phyloP scores from a whole-genome alignment of 805 yeast genomes.

The Clavispora asparagi region DNA sequence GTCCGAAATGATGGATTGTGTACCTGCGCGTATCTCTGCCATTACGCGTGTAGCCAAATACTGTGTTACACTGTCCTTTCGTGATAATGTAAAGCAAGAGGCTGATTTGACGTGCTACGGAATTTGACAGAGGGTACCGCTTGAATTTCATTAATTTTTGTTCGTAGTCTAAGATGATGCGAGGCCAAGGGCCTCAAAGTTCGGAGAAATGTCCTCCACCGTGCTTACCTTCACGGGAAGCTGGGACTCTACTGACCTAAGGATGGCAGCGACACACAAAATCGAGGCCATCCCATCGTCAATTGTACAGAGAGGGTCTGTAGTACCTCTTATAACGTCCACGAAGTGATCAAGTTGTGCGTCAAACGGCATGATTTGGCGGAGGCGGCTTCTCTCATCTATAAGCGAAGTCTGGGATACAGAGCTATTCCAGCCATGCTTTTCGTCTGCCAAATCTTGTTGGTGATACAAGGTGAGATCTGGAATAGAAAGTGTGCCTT shows the following conservation, averaged over 20 bases:
- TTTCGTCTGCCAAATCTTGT: not conserved
- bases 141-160: not conserved
- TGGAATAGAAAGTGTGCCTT: conserved; percentile 35
- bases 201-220: conserved; percentile 15
- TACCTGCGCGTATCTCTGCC: not conserved
- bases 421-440: conserved; percentile 22
- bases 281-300: conserved; percentile 36
- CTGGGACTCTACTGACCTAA: conserved; percentile 29
- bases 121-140: not conserved
- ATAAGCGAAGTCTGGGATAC: conserved; percentile 12
- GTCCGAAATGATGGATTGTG: not conserved
- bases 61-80: not conserved
- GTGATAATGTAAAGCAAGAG: no score
- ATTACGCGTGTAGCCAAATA: not conserved
- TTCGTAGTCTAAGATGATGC: not conserved
- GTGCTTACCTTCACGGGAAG: conserved; percentile 26
- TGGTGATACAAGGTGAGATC: conserved; percentile 32
- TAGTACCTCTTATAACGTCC: conserved; percentile 26
- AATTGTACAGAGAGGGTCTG: conserved; percentile 27
- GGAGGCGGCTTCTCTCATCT: conserved; percentile 10
- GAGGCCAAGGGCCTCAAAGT: not conserved
- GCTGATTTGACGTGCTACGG: no score
- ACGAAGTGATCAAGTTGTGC: conserved; percentile 34
- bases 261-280: conserved; percentile 32
- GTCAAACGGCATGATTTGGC: conserved; percentile 27